phyloP scores from a whole-genome alignment of 495 filamentous ascomycete species.

The Neurospora sp. region DNA sequence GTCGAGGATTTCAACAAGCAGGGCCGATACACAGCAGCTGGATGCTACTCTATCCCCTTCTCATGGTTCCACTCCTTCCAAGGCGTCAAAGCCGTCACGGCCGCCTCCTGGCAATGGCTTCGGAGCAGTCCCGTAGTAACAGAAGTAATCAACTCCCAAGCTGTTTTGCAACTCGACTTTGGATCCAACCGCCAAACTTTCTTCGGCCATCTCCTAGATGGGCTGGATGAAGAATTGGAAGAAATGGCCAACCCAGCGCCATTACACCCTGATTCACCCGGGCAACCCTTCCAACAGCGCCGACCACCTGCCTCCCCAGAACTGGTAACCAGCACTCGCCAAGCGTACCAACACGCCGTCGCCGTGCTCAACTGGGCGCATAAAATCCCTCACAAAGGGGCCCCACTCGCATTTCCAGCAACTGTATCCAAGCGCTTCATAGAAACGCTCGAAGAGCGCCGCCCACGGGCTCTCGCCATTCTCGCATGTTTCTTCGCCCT shows the following conservation, averaged over 20 bases:
- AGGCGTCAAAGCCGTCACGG: conserved; percentile 44
- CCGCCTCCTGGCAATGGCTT: conserved; percentile 43
- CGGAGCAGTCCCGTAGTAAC: conserved; percentile 38
- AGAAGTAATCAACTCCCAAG: conserved; percentile 46
- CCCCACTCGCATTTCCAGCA: conserved; percentile 45
- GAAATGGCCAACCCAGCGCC: conserved; percentile 8
- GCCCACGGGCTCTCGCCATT: conserved; percentile 44
- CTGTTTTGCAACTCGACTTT: conserved; percentile 39
- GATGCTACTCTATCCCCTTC: conserved; percentile 38
- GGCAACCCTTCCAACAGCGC: not conserved
- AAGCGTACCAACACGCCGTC: conserved; percentile 45
- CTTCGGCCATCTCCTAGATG: conserved; percentile 41
- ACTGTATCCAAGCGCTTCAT: conserved; percentile 49
- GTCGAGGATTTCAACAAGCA: not conserved
- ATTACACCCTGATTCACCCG: not conserved
- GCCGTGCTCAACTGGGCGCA: conserved; percentile 49
- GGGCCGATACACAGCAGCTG: conserved; percentile 2
- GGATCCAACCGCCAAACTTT: conserved; percentile 30
- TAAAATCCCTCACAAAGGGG: conserved; percentile 42
- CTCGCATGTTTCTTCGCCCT: conserved; percentile 47
- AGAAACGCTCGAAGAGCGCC: conserved; percentile 38
- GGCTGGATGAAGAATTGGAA: conserved; percentile 38
- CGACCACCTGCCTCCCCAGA: conserved; percentile 6
- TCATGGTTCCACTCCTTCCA: conserved; percentile 52
- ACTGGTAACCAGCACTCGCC: conserved; percentile 26